These are phyloP conservation scores for Botrytis fragariae DNA, from an alignment of 2,329 filamentous ascomycete species.

Conservation along the genomic window DNA sequence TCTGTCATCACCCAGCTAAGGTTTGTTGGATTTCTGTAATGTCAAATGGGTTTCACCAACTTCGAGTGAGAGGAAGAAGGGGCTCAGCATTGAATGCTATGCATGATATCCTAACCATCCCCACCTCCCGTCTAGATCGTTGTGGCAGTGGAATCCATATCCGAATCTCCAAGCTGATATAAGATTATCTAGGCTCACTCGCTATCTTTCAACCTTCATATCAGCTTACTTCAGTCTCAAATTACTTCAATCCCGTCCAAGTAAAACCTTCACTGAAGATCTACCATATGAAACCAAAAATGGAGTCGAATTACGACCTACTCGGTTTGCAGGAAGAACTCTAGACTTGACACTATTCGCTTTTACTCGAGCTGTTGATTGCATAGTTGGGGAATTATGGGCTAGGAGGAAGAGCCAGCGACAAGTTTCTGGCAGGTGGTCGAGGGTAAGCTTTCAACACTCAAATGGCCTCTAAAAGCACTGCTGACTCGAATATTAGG, in stretches of 20 bases:
- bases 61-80: neutral
- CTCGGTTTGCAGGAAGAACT: conserved; percentile 62
- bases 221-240: conserved; percentile 57
- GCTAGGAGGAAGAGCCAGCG: conserved; percentile 47
- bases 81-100: neutral
- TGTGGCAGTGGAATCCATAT: neutral
- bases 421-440: conserved; percentile 48
- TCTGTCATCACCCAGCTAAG: conserved; percentile 34
- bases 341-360: conserved; percentile 82
- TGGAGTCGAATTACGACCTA: conserved; percentile 34
- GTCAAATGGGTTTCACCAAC: neutral
- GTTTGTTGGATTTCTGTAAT: conserved; percentile 21
- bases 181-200: conserved; percentile 46
- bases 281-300: conserved; percentile 35
- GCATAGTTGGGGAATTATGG: conserved; percentile 67
- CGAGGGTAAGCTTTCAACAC: conserved; percentile 24
- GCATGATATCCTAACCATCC: neutral
- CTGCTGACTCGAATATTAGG: conserved; percentile 22
- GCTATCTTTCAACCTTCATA: conserved; percentile 57
- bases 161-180: neutral
- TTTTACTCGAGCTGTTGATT: conserved; percentile 67
- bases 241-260: conserved; percentile 56
- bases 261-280: conserved; percentile 43
- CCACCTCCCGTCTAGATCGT: neutral
- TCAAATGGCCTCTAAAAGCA: neutral